A percentile compares a stretch with the other conserved stretches of the same genome.
These are phyloP conservation scores for Dendrobium nobile DNA, from an alignment of 106 monocot species.

Conservation along the genomic window DNA sequence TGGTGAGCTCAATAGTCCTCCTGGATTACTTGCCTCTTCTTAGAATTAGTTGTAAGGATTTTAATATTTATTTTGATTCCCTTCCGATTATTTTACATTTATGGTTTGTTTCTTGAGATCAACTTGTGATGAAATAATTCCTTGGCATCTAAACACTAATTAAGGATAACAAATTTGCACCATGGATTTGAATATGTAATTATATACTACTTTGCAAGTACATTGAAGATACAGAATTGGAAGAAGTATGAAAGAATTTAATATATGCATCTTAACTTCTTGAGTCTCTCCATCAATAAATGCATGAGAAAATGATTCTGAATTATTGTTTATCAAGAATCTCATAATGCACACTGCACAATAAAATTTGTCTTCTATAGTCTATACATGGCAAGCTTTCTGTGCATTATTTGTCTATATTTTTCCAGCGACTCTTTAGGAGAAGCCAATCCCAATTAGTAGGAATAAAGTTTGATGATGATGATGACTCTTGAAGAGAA, in stretches of 20 bases:
- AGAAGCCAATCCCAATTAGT: background rate
- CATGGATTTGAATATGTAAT: background rate
- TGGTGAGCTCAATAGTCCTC: background rate
- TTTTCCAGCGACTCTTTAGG: background rate
- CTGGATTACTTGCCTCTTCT: background rate
- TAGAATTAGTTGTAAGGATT: background rate
- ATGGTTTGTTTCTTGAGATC: background rate
- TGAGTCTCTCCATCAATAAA: background rate
- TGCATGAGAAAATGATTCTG: background rate
- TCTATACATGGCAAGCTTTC: background rate
- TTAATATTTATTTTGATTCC: background rate
- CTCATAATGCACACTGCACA: background rate
- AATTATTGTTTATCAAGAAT: background rate
- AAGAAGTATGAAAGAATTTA: background rate
- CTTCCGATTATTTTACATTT: background rate
- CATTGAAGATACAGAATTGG: background rate
- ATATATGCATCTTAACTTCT: background rate
- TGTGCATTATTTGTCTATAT: background rate
- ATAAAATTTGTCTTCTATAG: background rate
- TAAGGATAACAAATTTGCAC: background rate
- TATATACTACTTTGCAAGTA: background rate
- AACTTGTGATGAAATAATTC: background rate
- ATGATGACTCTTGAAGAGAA: background rate
- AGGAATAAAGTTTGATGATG: background rate
- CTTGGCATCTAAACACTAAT: background rate